Evolutionary conservation across 2,329 filamentous ascomycete species (phyloP).

Genomic region (Aureobasidium subglaciale): DNA sequence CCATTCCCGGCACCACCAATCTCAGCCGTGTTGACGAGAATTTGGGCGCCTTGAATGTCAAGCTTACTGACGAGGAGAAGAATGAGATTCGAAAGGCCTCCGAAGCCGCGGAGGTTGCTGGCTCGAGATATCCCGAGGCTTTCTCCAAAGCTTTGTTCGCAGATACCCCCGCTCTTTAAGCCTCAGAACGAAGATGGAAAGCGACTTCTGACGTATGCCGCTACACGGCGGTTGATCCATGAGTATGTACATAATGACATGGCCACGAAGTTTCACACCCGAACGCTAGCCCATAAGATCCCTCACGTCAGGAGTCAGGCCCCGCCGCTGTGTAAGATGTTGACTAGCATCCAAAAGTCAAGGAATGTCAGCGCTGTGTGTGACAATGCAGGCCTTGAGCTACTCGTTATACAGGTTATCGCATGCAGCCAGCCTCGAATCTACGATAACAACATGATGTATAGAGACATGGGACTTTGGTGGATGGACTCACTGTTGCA

Average conservation of each 20-base stretch:
- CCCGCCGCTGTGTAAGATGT: no score
- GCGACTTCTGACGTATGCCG: not conserved
- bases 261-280: no score
- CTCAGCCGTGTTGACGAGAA: slow-evolving; percentile 42
- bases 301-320: not conserved
- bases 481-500: no score
- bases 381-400: no score
- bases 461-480: no score
- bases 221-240: not conserved
- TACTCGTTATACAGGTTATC: no score
- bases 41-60: slow-evolving; percentile 29
- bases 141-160: slow-evolving; percentile 31
- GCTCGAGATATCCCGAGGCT: slow-evolving; percentile 34
- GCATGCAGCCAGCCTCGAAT: not conserved
- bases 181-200: not conserved
- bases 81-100: slow-evolving; percentile 31
- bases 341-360: no score
- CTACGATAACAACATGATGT: no score
- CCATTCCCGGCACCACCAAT: slow-evolving; percentile 42
- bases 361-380: no score
- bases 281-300: not conserved
- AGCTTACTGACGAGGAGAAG: slow-evolving; percentile 31
- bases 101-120: slow-evolving; percentile 29
- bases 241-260: not conserved
- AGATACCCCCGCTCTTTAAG: slow-evolving; percentile 23